Base-by-base conservation (phyloP, 352 stramenopile genomes). In the Globisporangium takayamanum region DNA sequence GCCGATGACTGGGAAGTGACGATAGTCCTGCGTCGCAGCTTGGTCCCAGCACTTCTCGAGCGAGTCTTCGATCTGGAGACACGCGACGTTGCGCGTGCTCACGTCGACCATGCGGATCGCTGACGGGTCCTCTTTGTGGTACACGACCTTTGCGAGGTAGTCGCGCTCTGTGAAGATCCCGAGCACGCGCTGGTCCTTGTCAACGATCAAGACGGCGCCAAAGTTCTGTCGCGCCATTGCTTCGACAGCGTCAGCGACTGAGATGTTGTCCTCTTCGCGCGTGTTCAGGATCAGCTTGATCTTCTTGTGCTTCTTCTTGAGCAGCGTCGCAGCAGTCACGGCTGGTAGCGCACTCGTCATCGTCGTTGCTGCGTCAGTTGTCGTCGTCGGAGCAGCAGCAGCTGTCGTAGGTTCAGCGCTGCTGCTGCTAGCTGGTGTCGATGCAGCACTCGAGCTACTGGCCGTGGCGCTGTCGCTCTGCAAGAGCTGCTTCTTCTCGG, bases 161-260 rank as follows among this genome's bases (percentile, higher is more conserved):
- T 94, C 84, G 16, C 82, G 81, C 65, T 94, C 84, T 11, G 81
- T 94, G 60, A 94, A 94, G 54, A 94, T 94, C 18, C 84, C 84
- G 16, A 87, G 63, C 36, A 94, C 80, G 44, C 76, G 79, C 65
- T 92, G 80, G 20, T 91, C 82, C 63, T 94, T 89, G 67, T 94
- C 84, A 10, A 94, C 83, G 8, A 94, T 66, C 14, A 94, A 61
- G 47, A 94, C 84, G 0, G 84, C 73, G n/a, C 84, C 84, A 66
- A 94, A 94, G 62, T 94, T 76, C 59, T 87, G 74, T 18, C 73
- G 77, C 18, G 77, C 69, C 84, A 94, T 94, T 26, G 82, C 76
- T 20, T 88, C 75, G 25, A 94, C 80, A 0, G 81, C 84, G 28
- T 90, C 73, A 0, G 80, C 84, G 26, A 92, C 84, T 2, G 74